Evolutionary conservation across 2,329 filamentous ascomycete genomes (phyloP).

Genomic region (Trichoderma sp.): DNA sequence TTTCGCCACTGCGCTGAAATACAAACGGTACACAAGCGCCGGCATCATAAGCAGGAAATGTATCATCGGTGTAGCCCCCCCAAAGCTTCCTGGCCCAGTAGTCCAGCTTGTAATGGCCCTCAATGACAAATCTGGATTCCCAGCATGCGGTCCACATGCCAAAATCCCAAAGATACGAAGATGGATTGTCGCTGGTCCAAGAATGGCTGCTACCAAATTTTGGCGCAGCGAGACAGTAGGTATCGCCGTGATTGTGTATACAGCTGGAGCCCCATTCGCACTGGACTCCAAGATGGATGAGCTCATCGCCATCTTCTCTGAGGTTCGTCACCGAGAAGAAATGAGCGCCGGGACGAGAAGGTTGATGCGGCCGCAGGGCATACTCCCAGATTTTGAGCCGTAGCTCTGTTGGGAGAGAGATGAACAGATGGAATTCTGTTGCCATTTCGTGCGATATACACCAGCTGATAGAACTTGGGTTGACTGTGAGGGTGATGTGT

Average conservation of each 20-base stretch:
- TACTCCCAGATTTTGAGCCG: constrained; percentile 26
- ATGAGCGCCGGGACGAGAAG: background rate
- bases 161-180: constrained; percentile 21
- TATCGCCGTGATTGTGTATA: background rate
- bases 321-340: constrained; percentile 19
- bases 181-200: constrained; percentile 10
- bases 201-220: constrained; percentile 1
- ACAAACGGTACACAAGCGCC: background rate
- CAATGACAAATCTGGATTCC: background rate
- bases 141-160: constrained; percentile 20
- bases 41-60: background rate
- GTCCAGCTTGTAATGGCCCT: background rate
- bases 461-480: too few relatives aligned
- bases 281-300: background rate
- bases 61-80: background rate
- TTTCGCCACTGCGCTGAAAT: background rate
- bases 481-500: too few relatives aligned
- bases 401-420: background rate
- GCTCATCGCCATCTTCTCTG: background rate
- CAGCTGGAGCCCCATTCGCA: constrained; percentile 1
- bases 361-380: background rate
- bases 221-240: background rate
- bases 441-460: background rate
- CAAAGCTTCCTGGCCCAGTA: background rate
- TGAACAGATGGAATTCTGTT: constrained; percentile 9